Evolutionary conservation across 1,139 yeast species (phyloP).

Genomic region (Yamadazyma kanchanaburiensis): DNA sequence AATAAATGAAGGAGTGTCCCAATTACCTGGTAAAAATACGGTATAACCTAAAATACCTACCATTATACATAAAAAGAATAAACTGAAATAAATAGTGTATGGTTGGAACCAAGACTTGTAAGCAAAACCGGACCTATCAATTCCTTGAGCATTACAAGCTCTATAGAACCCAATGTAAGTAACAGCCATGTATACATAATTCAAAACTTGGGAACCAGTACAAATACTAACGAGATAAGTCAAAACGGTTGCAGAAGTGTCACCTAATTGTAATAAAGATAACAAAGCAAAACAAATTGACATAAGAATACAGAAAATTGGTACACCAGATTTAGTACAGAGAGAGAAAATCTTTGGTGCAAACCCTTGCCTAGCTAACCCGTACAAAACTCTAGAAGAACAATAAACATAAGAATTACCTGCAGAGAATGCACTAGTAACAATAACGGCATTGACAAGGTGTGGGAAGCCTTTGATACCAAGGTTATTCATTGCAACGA

Average conservation of each 20-base stretch:
- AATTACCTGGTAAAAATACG: conserved; percentile 33
- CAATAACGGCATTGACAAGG: conserved; percentile 40
- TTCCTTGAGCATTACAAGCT: conserved; percentile 62
- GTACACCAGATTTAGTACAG: conserved; percentile 44
- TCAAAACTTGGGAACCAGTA: conserved; percentile 77
- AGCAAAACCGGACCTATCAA: conserved; percentile 65
- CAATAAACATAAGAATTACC: conserved; percentile 44
- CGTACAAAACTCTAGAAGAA: conserved; percentile 41
- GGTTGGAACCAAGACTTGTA: conserved; percentile 79
- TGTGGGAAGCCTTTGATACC: conserved; percentile 37
- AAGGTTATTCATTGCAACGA: conserved; percentile 43
- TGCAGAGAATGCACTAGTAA: conserved; percentile 44
- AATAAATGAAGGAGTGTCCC: conserved; percentile 38
- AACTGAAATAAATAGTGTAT: conserved; percentile 54
- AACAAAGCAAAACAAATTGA: conserved; percentile 59
- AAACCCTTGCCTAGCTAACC: conserved; percentile 37
- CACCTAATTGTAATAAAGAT: conserved; percentile 51
- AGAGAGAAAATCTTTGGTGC: conserved; percentile 34
- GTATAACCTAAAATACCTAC: conserved; percentile 40
- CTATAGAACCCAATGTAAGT: conserved; percentile 59
- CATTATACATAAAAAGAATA: conserved; percentile 30
- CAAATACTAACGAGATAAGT: conserved; percentile 74
- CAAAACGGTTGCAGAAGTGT: conserved; percentile 68
- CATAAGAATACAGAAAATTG: conserved; percentile 54
- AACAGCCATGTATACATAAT: conserved; percentile 61